Base-by-base conservation (phyloP, 2,329 filamentous ascomycete genomes). In the Botrytis fabae region DNA sequence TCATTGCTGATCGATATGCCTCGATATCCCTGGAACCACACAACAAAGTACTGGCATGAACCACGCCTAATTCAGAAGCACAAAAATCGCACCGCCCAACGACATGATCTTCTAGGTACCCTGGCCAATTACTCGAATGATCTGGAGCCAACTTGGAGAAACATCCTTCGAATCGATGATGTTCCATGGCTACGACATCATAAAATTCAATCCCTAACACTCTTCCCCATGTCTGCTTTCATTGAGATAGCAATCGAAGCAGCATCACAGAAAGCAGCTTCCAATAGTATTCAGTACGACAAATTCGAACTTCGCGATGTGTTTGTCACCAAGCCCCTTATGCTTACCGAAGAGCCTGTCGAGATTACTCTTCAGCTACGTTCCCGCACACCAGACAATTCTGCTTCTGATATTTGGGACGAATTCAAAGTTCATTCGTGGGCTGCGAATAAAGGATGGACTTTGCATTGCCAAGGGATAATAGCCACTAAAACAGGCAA, bases 1-100 rank as follows among this genome's bases (percentile, higher is more conserved):
- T 51, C 66, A 28, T 54, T 73, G 20, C 57, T 73, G 22, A 63
- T 35, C 60, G 68, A 86, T 71, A 77, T 89, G n/a, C 86, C 86
- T 2, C 81, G 83, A 2, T 89, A 89, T 74, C 82, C 85, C 1
- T 89, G 86, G 86, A 86, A 88, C 42, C 86, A 88, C 73, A 78
- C 80, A 32, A 85, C 82, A 44, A 80, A 77, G 0, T 87, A 87
- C 77, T 89, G 87, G 86, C 82, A 85, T 74, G 86, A 89, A 74
- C 86, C 85, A 2, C 83, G 85, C 65, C 77, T 86, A 4, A 85
- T 84, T 25, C 77, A 80, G 28, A 82, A 83, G 25, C 83, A 83
- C 70, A 69, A 63, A 35, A 18, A 40, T 20, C 44, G 72, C 25
- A 32, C 38, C 12, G 32, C 42, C n/a, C 66, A 28, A 32, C 68